Percentiles rank a stretch among this genome's conserved stretches.
Conservation (phyloP, 140 eudicot species). For the Erigeron philadelphicus region DNA sequence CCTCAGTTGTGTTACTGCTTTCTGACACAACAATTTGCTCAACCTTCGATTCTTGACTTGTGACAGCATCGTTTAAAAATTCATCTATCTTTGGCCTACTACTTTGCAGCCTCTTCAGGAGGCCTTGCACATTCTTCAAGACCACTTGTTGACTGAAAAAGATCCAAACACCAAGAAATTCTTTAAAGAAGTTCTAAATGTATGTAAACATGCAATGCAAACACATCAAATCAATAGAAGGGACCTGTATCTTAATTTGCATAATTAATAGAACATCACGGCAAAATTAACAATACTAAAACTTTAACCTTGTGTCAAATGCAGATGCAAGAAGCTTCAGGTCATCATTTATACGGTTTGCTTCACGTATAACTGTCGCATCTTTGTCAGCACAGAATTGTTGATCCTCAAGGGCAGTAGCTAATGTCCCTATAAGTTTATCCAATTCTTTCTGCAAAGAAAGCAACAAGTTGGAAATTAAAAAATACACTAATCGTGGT, state of each 20-base stretch:
- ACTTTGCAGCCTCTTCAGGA: background rate
- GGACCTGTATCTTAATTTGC: background rate
- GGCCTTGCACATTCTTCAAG: background rate
- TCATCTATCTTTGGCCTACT: background rate
- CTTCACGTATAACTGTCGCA: background rate
- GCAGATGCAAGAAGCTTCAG: constrained; percentile 26
- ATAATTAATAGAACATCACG: background rate
- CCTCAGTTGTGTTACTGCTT: background rate
- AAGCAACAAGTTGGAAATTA: background rate
- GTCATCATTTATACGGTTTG: background rate
- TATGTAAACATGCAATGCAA: background rate
- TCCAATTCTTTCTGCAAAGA: constrained; percentile 33
- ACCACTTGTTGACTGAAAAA: background rate
- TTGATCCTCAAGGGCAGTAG: constrained; percentile 17
- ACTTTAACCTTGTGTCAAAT: background rate
- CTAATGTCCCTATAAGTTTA: constrained; percentile 11
- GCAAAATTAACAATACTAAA: background rate
- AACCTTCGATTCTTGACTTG: background rate
- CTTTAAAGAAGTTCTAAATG: background rate
- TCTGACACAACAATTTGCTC: background rate
- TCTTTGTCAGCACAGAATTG: background rate
- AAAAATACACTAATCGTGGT: background rate
- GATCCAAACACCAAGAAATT: background rate
- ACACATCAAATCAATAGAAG: background rate
- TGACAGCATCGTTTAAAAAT: background rate